Base-by-base conservation (phyloP, 176 grass and related monocot species). In the Zoysia japonica region DNA sequence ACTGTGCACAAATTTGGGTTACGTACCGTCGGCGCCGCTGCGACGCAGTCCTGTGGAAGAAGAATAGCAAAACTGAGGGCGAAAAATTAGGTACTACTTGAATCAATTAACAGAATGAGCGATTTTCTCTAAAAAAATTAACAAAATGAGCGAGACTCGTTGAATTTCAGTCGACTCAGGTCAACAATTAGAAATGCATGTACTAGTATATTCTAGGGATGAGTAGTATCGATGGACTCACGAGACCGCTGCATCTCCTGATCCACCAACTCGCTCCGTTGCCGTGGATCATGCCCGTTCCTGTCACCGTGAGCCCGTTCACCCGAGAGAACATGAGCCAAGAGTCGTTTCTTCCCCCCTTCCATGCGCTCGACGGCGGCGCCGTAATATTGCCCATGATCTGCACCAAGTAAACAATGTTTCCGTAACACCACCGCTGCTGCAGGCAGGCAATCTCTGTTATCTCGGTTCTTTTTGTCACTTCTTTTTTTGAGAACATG, bases 251-350 rank as follows among this genome's bases (percentile, higher is more conserved):
- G 83, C 83, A 85, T 47, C 11, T 85, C 15, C 13, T 46, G 48
- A n/a, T 1, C 83, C 83, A 85, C 83, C 83, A 85, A 14, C 15
- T 72, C 0, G 39, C 3, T 3, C 83, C 83, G 2, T 46, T 65
- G 49, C 83, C 83, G 60, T 85, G 49, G 59, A 85, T 59, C 60
- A 73, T 10, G 60, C 83, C 83, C 2, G 44, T 19, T 68, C 76
- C 83, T 45, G 89, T 85, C 13, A 91, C 82, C 57, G 51, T 81
- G 52, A 91, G 67, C 62, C 67, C 40, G 45, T 88, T 11, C 35
- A 91, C 80, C 68, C 11, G 7, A 5, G 70, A 0, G 79, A 91
- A 91, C 47, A 44, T 69, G 15, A 91, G 57, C 89, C 89, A 91
- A 13, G 53, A 72, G 4, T 17, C 3, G 6, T 11, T 41, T n/a